Base-by-base conservation (phyloP, 176 grass and related monocot genomes). In the Oryza officinalis region DNA sequence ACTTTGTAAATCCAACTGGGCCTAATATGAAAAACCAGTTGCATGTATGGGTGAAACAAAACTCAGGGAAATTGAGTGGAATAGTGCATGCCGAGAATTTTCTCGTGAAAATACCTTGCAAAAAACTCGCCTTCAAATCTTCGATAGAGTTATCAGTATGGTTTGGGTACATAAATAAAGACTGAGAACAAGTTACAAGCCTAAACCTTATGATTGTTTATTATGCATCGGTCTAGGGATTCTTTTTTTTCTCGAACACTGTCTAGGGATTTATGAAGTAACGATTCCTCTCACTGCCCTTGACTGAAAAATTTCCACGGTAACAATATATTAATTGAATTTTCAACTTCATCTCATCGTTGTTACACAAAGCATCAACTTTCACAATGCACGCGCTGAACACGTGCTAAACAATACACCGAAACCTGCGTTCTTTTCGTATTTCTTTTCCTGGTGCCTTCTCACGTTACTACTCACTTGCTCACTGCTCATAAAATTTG, bases 391-490 rank as follows among this genome's bases (percentile, higher is more conserved):
- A 57, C 52, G 52, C 22, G 52, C 67, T 49, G 22, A 72, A 65
- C 65, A n/a, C 52, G 52, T 57, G 52, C 60, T 49, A 22, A 72
- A 71, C 65, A n/a, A 73, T 32, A 61, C 67, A n/a, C 27, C 60
- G 61, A 52, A 38, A 23, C 27, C 10, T 57, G 23, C 38, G 20
- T 63, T 81, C 15, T 20, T 44, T 20, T 44, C 67, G 12, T 40
- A 22, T 33, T 35, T 72, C 6, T 45, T 59, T 46, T 76, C 65
- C 64, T 15, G 67, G 77, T 81, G 72, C 66, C 71, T 76, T 20
- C 40, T 27, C 46, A 17, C 23, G 63, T 25, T 63, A 8, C 14
- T n/a, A 74, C 45, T 45, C 75, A 75, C 17, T 8, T 26, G 13
- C 25, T 73, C 37, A 61, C 46, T 3, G 5, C 45, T 61, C 57